These are phyloP conservation scores for Chloris gayana DNA, from an alignment of 176 grass and related monocot genomes.

Conservation along the genomic window DNA sequence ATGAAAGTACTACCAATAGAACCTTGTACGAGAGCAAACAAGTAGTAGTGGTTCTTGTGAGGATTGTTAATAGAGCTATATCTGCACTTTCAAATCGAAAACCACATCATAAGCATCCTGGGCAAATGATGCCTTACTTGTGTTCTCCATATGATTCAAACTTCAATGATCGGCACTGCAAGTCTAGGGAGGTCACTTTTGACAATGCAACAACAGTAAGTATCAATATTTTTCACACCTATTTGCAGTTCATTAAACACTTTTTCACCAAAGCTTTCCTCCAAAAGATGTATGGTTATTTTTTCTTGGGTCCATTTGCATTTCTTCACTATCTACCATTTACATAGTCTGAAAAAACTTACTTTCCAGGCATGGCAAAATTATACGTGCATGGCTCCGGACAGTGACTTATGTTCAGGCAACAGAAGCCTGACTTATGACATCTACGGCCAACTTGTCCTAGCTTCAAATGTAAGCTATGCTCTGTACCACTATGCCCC, in stretches of 20 bases:
- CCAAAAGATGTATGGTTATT: neutral
- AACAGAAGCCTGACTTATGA: conserved; percentile 51
- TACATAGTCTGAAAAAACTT: conserved; percentile 9
- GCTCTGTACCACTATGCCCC: conserved; percentile 81
- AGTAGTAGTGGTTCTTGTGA: conserved; percentile 71
- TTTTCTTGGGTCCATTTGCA: neutral
- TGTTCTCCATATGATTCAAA: conserved; percentile 82
- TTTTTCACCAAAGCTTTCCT: neutral
- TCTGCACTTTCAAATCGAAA: conserved; percentile 59
- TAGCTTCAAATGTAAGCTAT: conserved; percentile 79
- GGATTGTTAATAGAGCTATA: conserved; percentile 78
- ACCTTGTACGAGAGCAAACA: conserved; percentile 91
- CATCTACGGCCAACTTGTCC: conserved; percentile 59
- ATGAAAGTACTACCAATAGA: conserved; percentile 79
- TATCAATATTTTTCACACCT: neutral
- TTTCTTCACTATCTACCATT: neutral
- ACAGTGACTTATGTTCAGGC: conserved; percentile 47
- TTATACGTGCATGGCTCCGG: conserved; percentile 62
- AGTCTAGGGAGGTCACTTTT: conserved; percentile 64
- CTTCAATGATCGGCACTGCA: conserved; percentile 60
- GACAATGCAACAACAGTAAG: conserved; percentile 75
- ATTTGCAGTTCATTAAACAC: neutral
- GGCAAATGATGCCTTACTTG: conserved; percentile 71
- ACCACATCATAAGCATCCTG: conserved; percentile 51
- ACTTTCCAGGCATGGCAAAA: conserved; percentile 73